Evolutionary conservation across 75 land plant species (phyloP).

Genomic region (Picea glauca): DNA sequence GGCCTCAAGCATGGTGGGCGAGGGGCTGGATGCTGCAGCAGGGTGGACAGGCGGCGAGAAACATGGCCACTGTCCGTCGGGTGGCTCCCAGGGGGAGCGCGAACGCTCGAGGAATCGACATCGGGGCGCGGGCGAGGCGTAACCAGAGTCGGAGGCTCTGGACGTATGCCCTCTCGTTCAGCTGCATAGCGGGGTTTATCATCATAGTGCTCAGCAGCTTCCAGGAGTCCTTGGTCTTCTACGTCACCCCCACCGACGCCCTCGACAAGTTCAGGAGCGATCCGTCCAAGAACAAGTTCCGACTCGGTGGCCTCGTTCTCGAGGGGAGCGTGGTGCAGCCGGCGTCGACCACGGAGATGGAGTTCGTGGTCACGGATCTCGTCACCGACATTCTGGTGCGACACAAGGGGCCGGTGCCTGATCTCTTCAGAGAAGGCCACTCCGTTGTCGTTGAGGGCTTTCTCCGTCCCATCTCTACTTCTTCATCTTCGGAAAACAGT

Average conservation of each 20-base stretch:
- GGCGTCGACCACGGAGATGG: slow-evolving; percentile 55
- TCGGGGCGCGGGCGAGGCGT: slow-evolving; percentile 77
- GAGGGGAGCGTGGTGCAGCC: slow-evolving; percentile 66
- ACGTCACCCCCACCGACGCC: slow-evolving; percentile 73
- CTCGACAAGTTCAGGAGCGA: slow-evolving; percentile 43
- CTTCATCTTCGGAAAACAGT: neutral
- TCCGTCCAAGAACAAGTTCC: slow-evolving; percentile 54
- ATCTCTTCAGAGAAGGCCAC: slow-evolving; percentile 85
- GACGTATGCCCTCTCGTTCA: slow-evolving; percentile 61
- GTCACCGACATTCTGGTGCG: slow-evolving; percentile 70
- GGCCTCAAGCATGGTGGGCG: no score
- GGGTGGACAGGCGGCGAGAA: neutral
- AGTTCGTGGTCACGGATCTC: slow-evolving; percentile 78
- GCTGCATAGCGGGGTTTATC: slow-evolving; percentile 63
- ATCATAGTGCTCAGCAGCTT: slow-evolving; percentile 58
- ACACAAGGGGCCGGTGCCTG: slow-evolving; percentile 70
- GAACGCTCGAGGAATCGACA: slow-evolving; percentile 35
- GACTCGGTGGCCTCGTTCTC: slow-evolving; percentile 79
- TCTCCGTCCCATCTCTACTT: slow-evolving; percentile 25
- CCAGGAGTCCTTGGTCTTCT: slow-evolving; percentile 71
- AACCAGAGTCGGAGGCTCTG: slow-evolving; percentile 77
- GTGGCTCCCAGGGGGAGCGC: slow-evolving; percentile 11
- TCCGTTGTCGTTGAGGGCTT: slow-evolving; percentile 88
- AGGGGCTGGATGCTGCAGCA: no score
- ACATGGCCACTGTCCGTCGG: slow-evolving; percentile 11